Evolutionary conservation across 257 asterid species (phyloP).

Genomic region (Cruciata laevipes): DNA sequence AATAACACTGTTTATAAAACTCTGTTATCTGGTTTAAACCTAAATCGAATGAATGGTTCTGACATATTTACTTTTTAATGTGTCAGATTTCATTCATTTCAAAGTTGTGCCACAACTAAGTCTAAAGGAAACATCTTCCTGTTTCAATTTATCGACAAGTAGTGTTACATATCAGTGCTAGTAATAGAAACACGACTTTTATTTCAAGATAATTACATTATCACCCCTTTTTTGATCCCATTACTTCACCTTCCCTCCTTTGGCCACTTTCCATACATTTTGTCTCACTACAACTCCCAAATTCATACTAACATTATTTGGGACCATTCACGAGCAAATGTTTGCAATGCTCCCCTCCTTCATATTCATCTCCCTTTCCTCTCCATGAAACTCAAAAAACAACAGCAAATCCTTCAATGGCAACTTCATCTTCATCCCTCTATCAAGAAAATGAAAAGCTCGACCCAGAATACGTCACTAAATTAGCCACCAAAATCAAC

Average conservation of each 20-base stretch:
- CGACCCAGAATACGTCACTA: slow-evolving; percentile 41
- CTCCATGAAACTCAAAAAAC: slow-evolving; percentile 34
- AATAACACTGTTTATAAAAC: too few species aligned
- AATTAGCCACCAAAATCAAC: slow-evolving; percentile 38
- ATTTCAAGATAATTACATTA: neutral
- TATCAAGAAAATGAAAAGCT: slow-evolving; percentile 33
- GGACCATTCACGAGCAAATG: slow-evolving; percentile 44
- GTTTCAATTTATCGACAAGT: too few species aligned
- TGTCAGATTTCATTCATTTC: too few species aligned
- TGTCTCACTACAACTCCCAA: slow-evolving; percentile 30
- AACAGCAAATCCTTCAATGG: slow-evolving; percentile 41
- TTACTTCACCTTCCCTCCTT: slow-evolving; percentile 24
- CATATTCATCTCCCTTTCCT: neutral
- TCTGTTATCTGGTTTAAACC: too few species aligned
- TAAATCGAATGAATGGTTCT: too few species aligned
- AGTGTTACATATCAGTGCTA: too few species aligned
- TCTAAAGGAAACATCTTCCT: too few species aligned
- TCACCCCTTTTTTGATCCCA: slow-evolving; percentile 3
- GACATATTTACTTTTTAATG: too few species aligned
- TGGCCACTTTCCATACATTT: slow-evolving; percentile 21
- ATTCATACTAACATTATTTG: slow-evolving; percentile 20
- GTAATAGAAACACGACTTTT: neutral
- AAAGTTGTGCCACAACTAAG: too few species aligned
- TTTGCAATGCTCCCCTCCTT: slow-evolving; percentile 17
- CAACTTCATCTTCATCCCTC: slow-evolving; percentile 22